phyloP scores from a whole-genome alignment of 2,329 filamentous ascomycete species.

The Pseudovirgaria hyperparasitica region DNA sequence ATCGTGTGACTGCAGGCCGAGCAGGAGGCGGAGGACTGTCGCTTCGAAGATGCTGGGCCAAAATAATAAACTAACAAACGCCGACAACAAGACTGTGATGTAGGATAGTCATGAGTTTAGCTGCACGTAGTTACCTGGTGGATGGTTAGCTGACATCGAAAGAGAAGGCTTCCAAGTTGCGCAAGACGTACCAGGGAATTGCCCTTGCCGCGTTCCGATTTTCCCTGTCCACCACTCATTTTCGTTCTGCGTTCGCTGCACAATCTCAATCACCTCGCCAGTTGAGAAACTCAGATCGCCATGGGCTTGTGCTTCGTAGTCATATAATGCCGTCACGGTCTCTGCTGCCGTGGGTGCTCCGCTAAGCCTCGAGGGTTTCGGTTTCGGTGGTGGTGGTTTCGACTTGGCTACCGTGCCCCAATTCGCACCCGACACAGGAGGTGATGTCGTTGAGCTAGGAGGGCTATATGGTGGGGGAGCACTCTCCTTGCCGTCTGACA shows the following conservation, averaged over 20 bases:
- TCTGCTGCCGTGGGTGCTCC: slow-evolving; percentile 54
- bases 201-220: slow-evolving; percentile 66
- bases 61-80: too few relatives aligned
- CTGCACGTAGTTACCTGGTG: slow-evolving; percentile 29
- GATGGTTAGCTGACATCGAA: slow-evolving; percentile 23
- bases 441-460: slow-evolving; percentile 12
- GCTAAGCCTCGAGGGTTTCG: slow-evolving; percentile 59
- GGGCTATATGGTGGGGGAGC: slow-evolving; percentile 29
- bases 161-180: slow-evolving; percentile 19
- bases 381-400: slow-evolving; percentile 39
- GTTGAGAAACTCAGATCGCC: slow-evolving; percentile 84
- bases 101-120: slow-evolving; percentile 22
- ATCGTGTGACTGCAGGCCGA: too few relatives aligned
- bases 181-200: slow-evolving; percentile 72
- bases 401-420: slow-evolving; percentile 34
- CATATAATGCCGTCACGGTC: slow-evolving; percentile 82
- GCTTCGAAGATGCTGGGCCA: too few relatives aligned
- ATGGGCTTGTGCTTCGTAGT: slow-evolving; percentile 90
- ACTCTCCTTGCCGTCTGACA: slow-evolving; percentile 19
- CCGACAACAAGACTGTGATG: too few relatives aligned
- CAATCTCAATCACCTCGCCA: slow-evolving; percentile 82
- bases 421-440: slow-evolving; percentile 18
- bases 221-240: slow-evolving; percentile 97
- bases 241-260: slow-evolving; percentile 69
- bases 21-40: too few relatives aligned